These are phyloP conservation scores for Davidsoniella neocaledoniae DNA, from an alignment of 2,329 filamentous ascomycete species.

Conservation along the genomic window DNA sequence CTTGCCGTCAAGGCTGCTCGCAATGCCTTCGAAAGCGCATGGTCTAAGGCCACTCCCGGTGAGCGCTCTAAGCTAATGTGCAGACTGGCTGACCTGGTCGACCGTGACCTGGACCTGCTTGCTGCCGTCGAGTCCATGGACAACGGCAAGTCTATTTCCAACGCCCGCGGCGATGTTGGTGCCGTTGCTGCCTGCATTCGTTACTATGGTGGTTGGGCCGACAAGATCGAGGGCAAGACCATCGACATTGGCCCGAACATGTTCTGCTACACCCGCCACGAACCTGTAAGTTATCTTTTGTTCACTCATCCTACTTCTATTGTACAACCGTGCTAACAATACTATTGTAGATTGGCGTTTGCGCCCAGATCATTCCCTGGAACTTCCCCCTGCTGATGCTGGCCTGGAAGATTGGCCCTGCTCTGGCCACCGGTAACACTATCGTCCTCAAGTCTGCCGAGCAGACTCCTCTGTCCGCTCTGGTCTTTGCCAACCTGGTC, in stretches of 20 bases:
- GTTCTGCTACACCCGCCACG: constrained; percentile 28
- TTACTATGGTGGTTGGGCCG: constrained; percentile 26
- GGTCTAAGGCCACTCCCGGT: constrained; percentile 24
- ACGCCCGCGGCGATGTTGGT: constrained; percentile 22
- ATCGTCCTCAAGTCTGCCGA: constrained; percentile 37
- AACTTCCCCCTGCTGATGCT: constrained; percentile 33
- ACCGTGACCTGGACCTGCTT: constrained; percentile 24
- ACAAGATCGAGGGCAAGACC: constrained; percentile 26
- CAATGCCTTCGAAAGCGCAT: constrained; percentile 27
- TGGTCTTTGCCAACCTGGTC: constrained; percentile 33
- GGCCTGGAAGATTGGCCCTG: constrained; percentile 30
- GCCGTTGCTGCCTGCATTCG: constrained; percentile 24
- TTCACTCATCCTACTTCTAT: background rate
- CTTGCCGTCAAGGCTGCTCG: constrained; percentile 31
- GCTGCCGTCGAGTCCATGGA: constrained; percentile 28
- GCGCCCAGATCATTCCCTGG: constrained; percentile 42
- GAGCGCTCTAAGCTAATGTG: constrained; percentile 26
- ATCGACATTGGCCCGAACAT: constrained; percentile 25
- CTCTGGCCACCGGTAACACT: constrained; percentile 31
- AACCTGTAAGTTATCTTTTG: constrained; percentile 21
- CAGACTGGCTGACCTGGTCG: constrained; percentile 28
- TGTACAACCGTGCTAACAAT: constrained; percentile 10
- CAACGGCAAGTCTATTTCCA: constrained; percentile 26
- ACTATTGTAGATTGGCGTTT: constrained; percentile 24
- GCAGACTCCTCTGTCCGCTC: constrained; percentile 31